Conservation (phyloP, 2,329 filamentous ascomycete genomes). For the Fusarium goolgardi region DNA sequence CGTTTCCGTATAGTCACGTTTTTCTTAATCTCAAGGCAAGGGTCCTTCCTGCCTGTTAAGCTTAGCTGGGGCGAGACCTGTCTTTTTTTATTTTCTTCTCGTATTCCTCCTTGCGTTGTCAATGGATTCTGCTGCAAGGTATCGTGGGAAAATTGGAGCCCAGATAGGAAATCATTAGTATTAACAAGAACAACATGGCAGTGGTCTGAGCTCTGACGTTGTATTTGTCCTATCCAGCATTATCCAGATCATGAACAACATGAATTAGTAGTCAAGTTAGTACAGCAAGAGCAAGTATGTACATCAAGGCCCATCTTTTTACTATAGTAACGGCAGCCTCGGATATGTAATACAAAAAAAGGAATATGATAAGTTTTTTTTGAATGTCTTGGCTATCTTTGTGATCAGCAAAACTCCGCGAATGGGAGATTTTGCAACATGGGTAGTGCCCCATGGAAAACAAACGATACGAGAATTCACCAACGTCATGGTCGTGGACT, state of each 20-base stretch:
- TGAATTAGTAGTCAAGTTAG: neutral
- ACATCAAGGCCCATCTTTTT: neutral
- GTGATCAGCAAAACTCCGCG: slow-evolving; percentile 28
- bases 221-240: slow-evolving; percentile 3
- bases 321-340: slow-evolving; percentile 2
- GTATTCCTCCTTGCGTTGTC: slow-evolving; percentile 38
- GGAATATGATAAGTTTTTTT: neutral
- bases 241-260: slow-evolving; percentile 1
- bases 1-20: neutral
- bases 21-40: slow-evolving; percentile 12
- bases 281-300: neutral
- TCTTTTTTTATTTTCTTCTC: slow-evolving; percentile 14
- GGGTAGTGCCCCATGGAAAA: slow-evolving; percentile 16
- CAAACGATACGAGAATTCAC: slow-evolving; percentile 26
- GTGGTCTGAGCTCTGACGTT: slow-evolving; percentile 26
- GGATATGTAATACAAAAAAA: slow-evolving; percentile 3
- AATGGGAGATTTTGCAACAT: slow-evolving; percentile 31
- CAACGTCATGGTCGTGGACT: slow-evolving; percentile 27
- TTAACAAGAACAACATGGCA: slow-evolving; percentile 1
- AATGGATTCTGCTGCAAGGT: slow-evolving; percentile 11
- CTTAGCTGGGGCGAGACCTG: slow-evolving; percentile 14
- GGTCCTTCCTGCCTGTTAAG: slow-evolving; percentile 21
- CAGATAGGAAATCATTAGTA: slow-evolving; percentile 18
- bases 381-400: neutral
- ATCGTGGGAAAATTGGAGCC: slow-evolving; percentile 9